Evolutionary conservation across 1,284 basidiomycete genomes (phyloP).

Genomic region (Rugiboletus extremiorientalis): DNA sequence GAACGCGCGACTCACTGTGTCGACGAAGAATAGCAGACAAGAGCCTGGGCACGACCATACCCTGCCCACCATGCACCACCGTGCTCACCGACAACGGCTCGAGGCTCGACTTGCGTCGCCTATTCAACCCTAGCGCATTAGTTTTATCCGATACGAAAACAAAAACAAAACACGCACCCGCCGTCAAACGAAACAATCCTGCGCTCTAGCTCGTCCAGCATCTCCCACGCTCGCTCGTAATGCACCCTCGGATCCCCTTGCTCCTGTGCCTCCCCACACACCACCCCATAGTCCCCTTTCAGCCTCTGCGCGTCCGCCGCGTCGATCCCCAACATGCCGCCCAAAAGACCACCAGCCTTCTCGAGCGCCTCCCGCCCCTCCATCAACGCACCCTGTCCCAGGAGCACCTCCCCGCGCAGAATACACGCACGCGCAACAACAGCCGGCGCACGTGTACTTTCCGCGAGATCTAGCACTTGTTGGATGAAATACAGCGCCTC

Average conservation of each 20-base stretch:
- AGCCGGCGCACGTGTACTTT: constrained; percentile 62
- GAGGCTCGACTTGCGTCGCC: constrained; percentile 44
- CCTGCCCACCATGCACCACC: constrained; percentile 37
- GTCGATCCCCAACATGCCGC: constrained; percentile 51
- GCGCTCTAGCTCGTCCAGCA: constrained; percentile 59
- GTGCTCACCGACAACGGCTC: constrained; percentile 28
- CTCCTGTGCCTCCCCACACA: constrained; percentile 43
- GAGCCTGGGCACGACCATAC: constrained; percentile 66
- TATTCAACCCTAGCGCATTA: constrained; percentile 25
- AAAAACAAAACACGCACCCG: constrained; percentile 37
- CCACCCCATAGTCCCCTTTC: constrained; percentile 57
- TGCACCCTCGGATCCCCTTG: constrained; percentile 48
- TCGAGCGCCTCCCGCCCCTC: constrained; percentile 53
- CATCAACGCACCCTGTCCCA: constrained; percentile 59
- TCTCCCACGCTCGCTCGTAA: constrained; percentile 52
- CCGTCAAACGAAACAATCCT: constrained; percentile 56
- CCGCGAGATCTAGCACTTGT: constrained; percentile 70
- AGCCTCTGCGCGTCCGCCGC: constrained; percentile 63
- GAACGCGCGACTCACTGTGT: constrained; percentile 57
- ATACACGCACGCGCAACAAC: constrained; percentile 64
- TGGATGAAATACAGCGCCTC: constrained; percentile 82
- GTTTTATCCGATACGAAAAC: not conserved
- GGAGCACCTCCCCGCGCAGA: constrained; percentile 64
- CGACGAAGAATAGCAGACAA: constrained; percentile 69
- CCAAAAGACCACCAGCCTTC: constrained; percentile 49